A percentile compares a stretch with the other conserved stretches of the same genome.
phyloP scores from a whole-genome alignment of 495 filamentous ascomycete species.

The Neurospora hispaniola region DNA sequence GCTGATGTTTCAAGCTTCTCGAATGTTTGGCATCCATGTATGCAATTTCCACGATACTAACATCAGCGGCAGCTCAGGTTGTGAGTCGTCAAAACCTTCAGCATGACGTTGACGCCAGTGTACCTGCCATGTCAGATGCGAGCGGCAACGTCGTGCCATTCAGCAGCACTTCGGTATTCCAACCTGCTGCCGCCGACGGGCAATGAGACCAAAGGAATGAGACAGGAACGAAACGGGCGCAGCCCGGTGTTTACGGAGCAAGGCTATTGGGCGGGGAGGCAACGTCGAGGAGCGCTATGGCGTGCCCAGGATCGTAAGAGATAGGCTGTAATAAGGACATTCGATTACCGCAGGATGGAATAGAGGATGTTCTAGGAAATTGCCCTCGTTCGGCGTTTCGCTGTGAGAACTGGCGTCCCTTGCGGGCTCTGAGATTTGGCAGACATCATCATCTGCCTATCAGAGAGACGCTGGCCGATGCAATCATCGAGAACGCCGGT shows the following conservation, averaged over 20 bases:
- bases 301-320: not conserved
- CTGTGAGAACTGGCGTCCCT: not conserved
- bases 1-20: not conserved
- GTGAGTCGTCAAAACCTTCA: constrained; percentile 21
- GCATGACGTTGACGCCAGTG: constrained; percentile 14
- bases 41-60: not conserved
- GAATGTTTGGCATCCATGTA: not conserved
- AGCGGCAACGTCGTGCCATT: constrained; percentile 31
- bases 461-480: not conserved
- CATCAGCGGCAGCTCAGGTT: constrained; percentile 4
- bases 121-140: constrained; percentile 29
- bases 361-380: not conserved
- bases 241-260: not conserved
- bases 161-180: constrained; percentile 25
- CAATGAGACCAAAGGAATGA: not conserved
- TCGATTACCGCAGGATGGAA: not conserved
- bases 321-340: not conserved
- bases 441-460: not conserved
- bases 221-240: not conserved
- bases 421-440: not conserved
- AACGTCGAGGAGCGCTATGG: not conserved
- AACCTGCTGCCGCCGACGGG: constrained; percentile 14
- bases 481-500: not conserved
- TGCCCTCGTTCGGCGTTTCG: not conserved
- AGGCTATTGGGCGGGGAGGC: not conserved